These are phyloP conservation scores for Aspergillus nanangensis DNA, from an alignment of 495 filamentous ascomycete species.

Conservation along the genomic window DNA sequence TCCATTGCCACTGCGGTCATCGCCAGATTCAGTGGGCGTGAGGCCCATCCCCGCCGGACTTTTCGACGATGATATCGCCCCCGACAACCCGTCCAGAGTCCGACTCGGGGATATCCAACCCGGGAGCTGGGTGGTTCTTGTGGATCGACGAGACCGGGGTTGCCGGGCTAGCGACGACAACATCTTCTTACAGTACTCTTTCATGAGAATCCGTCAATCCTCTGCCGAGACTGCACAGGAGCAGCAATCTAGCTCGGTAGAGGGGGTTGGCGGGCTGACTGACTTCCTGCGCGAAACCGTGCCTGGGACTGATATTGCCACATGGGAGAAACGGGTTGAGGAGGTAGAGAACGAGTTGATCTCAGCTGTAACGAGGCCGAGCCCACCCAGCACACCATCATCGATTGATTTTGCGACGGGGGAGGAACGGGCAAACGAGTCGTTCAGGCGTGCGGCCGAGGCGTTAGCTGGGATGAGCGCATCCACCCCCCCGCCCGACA, in stretches of 20 bases:
- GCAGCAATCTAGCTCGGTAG: slow-evolving; percentile 4
- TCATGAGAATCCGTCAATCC: slow-evolving; percentile 6
- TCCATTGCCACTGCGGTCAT: not conserved
- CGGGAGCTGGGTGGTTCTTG: slow-evolving; percentile 16
- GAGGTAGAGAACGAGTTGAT: not conserved
- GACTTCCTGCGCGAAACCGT: not conserved
- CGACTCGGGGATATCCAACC: slow-evolving; percentile 9
- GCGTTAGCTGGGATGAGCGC: no score
- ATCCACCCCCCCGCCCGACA: no score
- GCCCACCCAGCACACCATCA: not conserved
- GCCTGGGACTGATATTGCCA: not conserved
- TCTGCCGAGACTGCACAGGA: slow-evolving; percentile 3
- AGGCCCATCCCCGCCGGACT: slow-evolving; percentile 11
- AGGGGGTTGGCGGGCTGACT: slow-evolving; percentile 11
- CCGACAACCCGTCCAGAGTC: slow-evolving; percentile 7
- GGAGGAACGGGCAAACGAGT: not conserved
- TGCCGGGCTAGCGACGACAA: not conserved
- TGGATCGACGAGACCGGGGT: slow-evolving; percentile 6
- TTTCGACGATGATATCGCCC: slow-evolving; percentile 2
- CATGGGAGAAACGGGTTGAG: not conserved
- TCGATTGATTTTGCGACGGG: not conserved
- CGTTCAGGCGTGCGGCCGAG: no score
- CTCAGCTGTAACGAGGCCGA: not conserved
- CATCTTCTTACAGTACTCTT: slow-evolving; percentile 11
- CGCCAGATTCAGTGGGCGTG: slow-evolving; percentile 1